These are phyloP conservation scores for Fusarium mexicanum DNA, from an alignment of 2,329 filamentous ascomycete species.

Conservation along the genomic window DNA sequence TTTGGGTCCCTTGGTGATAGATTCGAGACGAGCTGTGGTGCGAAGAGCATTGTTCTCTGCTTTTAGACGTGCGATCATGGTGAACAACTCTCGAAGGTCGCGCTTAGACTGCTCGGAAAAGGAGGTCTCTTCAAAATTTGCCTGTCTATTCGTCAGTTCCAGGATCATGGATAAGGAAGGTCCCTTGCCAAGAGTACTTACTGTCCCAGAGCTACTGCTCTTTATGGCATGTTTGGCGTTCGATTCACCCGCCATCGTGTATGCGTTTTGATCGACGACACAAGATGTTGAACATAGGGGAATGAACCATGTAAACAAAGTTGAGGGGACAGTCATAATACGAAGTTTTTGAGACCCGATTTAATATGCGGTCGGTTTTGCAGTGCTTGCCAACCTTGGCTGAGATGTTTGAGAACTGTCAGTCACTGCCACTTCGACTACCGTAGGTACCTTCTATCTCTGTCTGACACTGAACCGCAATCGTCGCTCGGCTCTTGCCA, in stretches of 20 bases:
- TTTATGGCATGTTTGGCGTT: neutral
- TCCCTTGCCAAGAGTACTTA: neutral
- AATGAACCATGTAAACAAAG: neutral
- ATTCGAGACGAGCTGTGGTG: neutral
- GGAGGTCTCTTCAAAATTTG: neutral
- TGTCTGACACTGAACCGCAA: neutral
- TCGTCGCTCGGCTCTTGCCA: fast-evolving
- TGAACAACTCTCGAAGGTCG: neutral
- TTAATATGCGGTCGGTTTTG: fast-evolving
- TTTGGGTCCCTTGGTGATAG: neutral
- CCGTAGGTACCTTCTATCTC: neutral
- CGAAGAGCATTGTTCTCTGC: neutral
- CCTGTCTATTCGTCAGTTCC: neutral
- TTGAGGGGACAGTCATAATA: fast-evolving
- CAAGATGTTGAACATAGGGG: fast-evolving
- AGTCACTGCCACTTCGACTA: neutral
- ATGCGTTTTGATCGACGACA: no score
- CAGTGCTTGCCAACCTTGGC: no score
- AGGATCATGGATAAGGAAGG: neutral
- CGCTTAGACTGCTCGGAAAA: neutral
- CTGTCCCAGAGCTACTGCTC: neutral
- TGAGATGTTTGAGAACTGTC: neutral
- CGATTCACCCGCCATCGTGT: neutral
- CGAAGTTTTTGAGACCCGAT: fast-evolving
- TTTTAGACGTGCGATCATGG: neutral